These are phyloP conservation scores for Candida michaelii DNA, from an alignment of 805 yeast species.

Conservation along the genomic window DNA sequence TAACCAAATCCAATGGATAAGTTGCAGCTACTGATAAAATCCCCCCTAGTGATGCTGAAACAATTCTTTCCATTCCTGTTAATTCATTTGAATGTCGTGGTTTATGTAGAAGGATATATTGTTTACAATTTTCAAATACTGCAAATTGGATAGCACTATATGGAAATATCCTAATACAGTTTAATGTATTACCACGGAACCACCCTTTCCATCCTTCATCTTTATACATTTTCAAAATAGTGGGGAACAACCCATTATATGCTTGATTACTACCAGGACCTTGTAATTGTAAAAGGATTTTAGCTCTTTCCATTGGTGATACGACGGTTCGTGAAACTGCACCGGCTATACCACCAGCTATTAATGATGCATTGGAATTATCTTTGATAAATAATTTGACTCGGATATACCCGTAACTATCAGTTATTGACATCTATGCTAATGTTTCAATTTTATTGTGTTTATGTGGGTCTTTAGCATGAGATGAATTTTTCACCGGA, in stretches of 20 bases:
- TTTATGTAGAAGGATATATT: slow-evolving; percentile 22
- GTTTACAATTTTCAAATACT: slow-evolving; percentile 68
- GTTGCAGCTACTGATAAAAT: slow-evolving; percentile 76
- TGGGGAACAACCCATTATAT: slow-evolving; percentile 69
- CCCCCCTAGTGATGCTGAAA: slow-evolving; percentile 84
- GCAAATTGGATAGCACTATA: slow-evolving; percentile 93
- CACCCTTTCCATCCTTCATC: slow-evolving; percentile 93
- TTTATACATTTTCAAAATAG: slow-evolving; percentile 73
- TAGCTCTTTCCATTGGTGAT: slow-evolving; percentile 93
- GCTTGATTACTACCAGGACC: slow-evolving; percentile 53
- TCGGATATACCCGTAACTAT: background rate
- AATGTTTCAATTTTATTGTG: too few species aligned
- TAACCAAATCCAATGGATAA: slow-evolving; percentile 87
- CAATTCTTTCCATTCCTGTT: slow-evolving; percentile 56
- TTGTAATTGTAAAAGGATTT: slow-evolving; percentile 87
- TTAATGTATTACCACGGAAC: slow-evolving; percentile 87
- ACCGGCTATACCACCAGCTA: slow-evolving; percentile 77
- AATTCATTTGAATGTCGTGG: slow-evolving; percentile 33
- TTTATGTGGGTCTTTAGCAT: too few species aligned
- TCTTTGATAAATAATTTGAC: slow-evolving; percentile 26
- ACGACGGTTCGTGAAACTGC: slow-evolving; percentile 86
- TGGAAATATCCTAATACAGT: slow-evolving; percentile 88
- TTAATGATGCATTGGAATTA: slow-evolving; percentile 60
- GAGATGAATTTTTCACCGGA: too few species aligned
- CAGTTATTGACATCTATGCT: background rate